A percentile compares a stretch with the other conserved stretches of the same genome.
phyloP scores from a whole-genome alignment of 2,329 filamentous ascomycete genomes.

The Emydomyces testavorans region DNA sequence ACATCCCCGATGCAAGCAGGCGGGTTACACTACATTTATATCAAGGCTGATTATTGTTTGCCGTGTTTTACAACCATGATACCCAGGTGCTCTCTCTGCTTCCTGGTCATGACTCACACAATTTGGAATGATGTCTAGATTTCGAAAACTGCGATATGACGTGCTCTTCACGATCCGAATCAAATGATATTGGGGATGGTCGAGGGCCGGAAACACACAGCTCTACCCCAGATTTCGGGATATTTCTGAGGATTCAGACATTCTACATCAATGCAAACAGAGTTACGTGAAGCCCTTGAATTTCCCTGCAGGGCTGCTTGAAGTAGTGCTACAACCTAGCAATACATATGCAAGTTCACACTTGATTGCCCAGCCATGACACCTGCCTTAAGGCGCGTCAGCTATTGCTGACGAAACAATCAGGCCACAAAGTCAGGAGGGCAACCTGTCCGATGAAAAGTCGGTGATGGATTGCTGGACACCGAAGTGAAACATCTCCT shows the following conservation, averaged over 20 bases:
- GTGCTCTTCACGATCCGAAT: too few species aligned
- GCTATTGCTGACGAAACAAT: background rate
- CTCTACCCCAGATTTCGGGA: background rate
- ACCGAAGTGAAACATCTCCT: background rate
- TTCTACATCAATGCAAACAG: background rate
- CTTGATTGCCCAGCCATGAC: background rate
- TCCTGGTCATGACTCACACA: background rate
- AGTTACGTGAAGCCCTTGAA: background rate
- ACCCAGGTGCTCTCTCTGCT: background rate
- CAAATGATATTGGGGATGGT: too few species aligned
- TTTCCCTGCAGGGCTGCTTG: too few species aligned
- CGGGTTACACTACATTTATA: background rate
- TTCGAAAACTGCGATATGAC: too few species aligned
- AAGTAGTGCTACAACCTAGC: too few species aligned
- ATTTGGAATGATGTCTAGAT: too few species aligned
- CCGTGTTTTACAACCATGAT: background rate
- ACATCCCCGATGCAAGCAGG: background rate
- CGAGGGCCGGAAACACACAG: background rate
- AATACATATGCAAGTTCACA: too few species aligned
- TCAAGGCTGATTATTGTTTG: background rate
- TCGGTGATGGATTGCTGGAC: conserved; percentile 1
- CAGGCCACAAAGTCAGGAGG: background rate
- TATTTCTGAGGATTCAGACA: background rate
- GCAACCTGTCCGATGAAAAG: background rate
- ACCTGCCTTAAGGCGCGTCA: background rate